Evolutionary conservation across 257 asterid species (phyloP), one percentile per base, ranked within the genome.

Genomic region (Solanum pinnatisectum): DNA sequence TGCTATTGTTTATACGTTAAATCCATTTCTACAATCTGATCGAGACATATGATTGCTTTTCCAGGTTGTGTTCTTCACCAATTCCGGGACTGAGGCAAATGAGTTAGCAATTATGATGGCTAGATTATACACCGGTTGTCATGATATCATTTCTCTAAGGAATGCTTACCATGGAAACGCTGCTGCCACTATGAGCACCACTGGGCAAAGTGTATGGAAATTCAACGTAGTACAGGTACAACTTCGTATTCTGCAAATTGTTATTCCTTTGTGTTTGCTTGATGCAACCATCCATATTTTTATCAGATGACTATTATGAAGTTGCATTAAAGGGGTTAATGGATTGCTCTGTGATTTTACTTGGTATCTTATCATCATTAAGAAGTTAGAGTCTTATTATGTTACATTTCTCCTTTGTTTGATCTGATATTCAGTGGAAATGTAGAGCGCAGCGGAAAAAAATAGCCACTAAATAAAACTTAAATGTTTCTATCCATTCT

Each of bases 141-240:
- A 95, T 5, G 99, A 96, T 85, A 94, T 97, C 59, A 91, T 97
- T 36, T 95, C 99, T 16, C 65, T 97, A 30, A 94, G 99, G 94
- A 97, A 96, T 65, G 95, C 96, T 9, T 95, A 97, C 90, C 99
- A 97, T 91, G 98, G 99, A 74, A 97, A 97, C 90, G 99, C 98
- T 13, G 89, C 95, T 32, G 98, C 89, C 27, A 95, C 99, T 14
- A 95, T 97, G 99, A 96, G 93, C 16, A 92, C 96, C 84, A 97
- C 99, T 78, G 98, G 96, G 72, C 98, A 95, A 88, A 92, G 94
- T 90, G 91, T 92, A 89, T 97, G 95, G 89, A 97, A 96, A 63
- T 97, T 95, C 94, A 97, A 97, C 70, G 94, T 95, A 87, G 93
- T 95, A 59, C 99, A 96, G 99, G 99, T 96, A 89, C 36, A 44